Percentiles rank a stretch among this genome's conserved stretches.
Conservation (phyloP, 345 rosid species). For the Schrenkiella parvula region DNA sequence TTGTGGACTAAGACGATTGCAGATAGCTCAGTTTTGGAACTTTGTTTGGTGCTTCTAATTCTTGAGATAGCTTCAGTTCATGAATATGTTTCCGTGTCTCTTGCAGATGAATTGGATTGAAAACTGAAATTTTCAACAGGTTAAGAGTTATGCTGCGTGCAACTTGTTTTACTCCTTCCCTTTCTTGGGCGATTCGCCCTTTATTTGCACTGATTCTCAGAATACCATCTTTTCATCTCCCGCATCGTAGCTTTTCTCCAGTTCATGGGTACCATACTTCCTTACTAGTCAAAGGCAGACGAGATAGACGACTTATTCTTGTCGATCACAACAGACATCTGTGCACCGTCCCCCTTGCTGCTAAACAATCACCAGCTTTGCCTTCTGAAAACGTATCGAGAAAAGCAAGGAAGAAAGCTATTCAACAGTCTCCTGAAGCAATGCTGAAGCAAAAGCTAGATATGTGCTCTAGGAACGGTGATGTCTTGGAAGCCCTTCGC, state of each 20-base stretch:
- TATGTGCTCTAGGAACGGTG: constrained; percentile 60
- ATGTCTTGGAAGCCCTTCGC: constrained; percentile 66
- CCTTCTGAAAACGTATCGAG: constrained; percentile 31
- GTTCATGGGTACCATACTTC: constrained; percentile 23
- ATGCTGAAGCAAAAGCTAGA: constrained; percentile 52
- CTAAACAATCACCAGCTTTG: constrained; percentile 33
- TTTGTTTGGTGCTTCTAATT: background rate
- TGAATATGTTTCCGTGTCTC: background rate
- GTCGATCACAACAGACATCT: constrained; percentile 35
- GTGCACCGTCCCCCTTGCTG: constrained; percentile 38
- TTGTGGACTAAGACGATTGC: background rate
- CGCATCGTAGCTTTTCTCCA: constrained; percentile 8
- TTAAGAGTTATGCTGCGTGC: constrained; percentile 42
- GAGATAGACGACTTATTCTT: constrained; percentile 18
- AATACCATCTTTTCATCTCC: constrained; percentile 32
- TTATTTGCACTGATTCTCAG: constrained; percentile 29
- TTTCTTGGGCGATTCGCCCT: constrained; percentile 29
- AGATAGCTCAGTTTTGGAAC: background rate
- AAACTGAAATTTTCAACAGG: background rate
- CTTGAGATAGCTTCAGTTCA: background rate
- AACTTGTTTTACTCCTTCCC: constrained; percentile 37
- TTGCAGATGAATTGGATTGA: constrained; percentile 22
- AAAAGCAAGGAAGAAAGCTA: constrained; percentile 50
- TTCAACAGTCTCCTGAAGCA: constrained; percentile 55
- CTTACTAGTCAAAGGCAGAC: constrained; percentile 16